phyloP scores from a whole-genome alignment of 1,139 yeast genomes.

The Taphrina pruni region DNA sequence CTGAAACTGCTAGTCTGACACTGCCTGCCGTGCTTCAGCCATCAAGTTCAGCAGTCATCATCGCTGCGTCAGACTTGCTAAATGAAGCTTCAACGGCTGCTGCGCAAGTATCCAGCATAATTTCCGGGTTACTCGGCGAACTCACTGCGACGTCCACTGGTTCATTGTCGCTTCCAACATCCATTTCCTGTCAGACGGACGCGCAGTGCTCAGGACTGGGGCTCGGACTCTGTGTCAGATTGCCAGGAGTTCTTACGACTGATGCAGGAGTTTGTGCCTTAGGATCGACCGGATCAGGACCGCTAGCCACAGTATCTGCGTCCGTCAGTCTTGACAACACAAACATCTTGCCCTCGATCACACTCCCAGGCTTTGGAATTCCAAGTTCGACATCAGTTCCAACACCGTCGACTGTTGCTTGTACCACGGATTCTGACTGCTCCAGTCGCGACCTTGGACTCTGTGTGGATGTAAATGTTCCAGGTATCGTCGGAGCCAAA shows the following conservation, averaged over 20 bases:
- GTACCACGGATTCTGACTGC: conserved; percentile 4
- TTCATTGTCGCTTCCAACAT: background rate
- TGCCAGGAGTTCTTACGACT: background rate
- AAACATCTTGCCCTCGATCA: background rate
- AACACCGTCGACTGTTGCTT: background rate
- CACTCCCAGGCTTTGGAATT: background rate
- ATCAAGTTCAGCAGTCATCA: background rate
- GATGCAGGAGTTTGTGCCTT: conserved; percentile 11
- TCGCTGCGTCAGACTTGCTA: conserved; percentile 1
- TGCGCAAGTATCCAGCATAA: background rate
- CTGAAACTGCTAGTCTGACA: background rate
- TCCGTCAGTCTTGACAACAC: background rate
- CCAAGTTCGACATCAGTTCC: background rate
- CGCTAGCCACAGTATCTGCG: background rate
- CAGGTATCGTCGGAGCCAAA: background rate
- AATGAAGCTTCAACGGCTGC: background rate
- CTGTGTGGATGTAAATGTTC: background rate
- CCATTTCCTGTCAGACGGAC: background rate
- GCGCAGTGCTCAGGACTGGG: conserved; percentile 19
- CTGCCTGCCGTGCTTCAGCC: background rate
- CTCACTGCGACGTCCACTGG: background rate
- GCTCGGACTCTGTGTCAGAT: conserved; percentile 17
- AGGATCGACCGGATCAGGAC: background rate
- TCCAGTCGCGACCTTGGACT: conserved; percentile 5
- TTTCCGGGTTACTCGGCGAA: background rate